Evolutionary conservation across 345 rosid species (phyloP).

Genomic region (Streptanthus diversifolius): DNA sequence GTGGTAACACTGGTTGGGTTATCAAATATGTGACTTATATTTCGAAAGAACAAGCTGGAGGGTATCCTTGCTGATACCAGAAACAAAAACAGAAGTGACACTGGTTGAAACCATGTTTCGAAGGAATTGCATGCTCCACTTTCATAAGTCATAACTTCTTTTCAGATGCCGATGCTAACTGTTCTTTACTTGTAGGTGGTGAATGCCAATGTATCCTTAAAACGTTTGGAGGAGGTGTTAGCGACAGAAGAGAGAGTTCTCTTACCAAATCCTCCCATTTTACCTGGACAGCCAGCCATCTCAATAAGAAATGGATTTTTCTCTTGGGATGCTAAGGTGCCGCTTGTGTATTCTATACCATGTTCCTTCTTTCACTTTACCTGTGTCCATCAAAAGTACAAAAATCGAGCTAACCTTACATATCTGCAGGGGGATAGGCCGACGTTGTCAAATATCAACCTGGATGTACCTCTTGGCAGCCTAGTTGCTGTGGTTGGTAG

Average conservation of each 20-base stretch:
- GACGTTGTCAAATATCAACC: constrained; percentile 75
- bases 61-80: not conserved
- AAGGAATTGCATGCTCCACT: not conserved
- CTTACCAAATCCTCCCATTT: constrained; percentile 86
- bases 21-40: not conserved
- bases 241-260: constrained; percentile 91
- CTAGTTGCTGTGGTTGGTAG: constrained; percentile 75
- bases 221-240: constrained; percentile 91
- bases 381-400: not conserved
- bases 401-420: not conserved
- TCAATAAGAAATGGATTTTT: constrained; percentile 79
- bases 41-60: not conserved
- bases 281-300: constrained; percentile 67
- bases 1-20: not conserved
- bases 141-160: constrained; percentile 12
- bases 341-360: constrained; percentile 3
- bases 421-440: constrained; percentile 73
- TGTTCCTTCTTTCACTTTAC: constrained; percentile 17
- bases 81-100: not conserved
- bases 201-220: constrained; percentile 94
- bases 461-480: constrained; percentile 86
- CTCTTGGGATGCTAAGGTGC: constrained; percentile 93
- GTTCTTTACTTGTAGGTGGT: constrained; percentile 51
- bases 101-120: not conserved
- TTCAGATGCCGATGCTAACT: not conserved